Evolutionary conservation across 257 asterid species (phyloP).

Genomic region (Catharanthus roseus): DNA sequence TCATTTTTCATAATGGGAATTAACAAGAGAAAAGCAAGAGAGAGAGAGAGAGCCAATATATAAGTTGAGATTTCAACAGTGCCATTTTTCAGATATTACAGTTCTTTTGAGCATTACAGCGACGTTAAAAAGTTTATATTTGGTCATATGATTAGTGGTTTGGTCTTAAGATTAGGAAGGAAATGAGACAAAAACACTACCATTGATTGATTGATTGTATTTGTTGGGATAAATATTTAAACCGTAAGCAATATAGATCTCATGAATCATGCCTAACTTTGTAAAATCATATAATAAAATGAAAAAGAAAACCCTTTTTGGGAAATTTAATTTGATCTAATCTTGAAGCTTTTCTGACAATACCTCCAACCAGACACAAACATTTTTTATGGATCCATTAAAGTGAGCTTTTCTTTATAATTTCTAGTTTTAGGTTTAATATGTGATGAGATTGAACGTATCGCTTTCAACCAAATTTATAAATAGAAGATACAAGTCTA

Average conservation of each 20-base stretch:
- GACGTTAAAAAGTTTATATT: not conserved
- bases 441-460: no score
- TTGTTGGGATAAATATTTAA: not conserved
- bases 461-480: no score
- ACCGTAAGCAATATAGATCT: not conserved
- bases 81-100: not conserved
- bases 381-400: no score
- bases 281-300: not conserved
- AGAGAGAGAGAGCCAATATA: no score
- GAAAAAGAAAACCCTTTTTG: not conserved
- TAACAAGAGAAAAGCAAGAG: no score
- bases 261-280: constrained; percentile 5
- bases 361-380: not conserved
- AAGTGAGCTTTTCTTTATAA: not conserved
- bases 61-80: not conserved
- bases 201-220: no score
- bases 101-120: not conserved
- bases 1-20: no score
- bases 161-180: constrained; percentile 1
- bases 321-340: not conserved
- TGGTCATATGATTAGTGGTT: not conserved
- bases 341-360: not conserved
- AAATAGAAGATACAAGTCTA: no score
- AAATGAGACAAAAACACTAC: not conserved
- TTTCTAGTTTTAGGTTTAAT: no score